A percentile compares a stretch with the other conserved stretches of the same genome.
Evolutionary conservation across 495 filamentous ascomycete species (phyloP).

Genomic region (Parachaetomium inaequale): DNA sequence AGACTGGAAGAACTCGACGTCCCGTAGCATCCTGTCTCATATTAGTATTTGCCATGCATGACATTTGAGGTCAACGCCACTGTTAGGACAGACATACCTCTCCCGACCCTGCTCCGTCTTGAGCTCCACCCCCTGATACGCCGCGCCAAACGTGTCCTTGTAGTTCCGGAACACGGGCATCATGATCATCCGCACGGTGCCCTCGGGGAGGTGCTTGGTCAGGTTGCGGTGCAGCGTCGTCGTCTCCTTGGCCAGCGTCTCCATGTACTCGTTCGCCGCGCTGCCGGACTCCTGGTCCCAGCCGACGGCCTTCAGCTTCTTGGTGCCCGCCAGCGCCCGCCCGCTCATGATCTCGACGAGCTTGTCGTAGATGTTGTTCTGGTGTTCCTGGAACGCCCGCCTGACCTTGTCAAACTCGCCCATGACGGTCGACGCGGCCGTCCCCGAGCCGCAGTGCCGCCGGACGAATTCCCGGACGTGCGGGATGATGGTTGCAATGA

Average conservation of each 20-base stretch:
- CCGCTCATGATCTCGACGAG: slow-evolving; percentile 92
- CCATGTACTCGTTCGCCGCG: slow-evolving; percentile 72
- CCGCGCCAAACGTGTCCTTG: slow-evolving; percentile 73
- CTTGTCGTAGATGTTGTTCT: slow-evolving; percentile 90
- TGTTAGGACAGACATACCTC: slow-evolving; percentile 61
- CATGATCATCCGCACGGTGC: slow-evolving; percentile 83
- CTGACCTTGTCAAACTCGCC: slow-evolving; percentile 92
- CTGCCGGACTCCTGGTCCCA: slow-evolving; percentile 57
- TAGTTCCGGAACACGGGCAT: slow-evolving; percentile 83
- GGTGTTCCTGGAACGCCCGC: slow-evolving; percentile 86
- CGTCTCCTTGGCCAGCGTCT: slow-evolving; percentile 85
- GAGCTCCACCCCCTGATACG: slow-evolving; percentile 64
- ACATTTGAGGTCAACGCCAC: neutral
- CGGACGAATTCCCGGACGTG: slow-evolving; percentile 89
- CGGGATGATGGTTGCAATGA: slow-evolving; percentile 81
- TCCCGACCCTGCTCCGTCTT: slow-evolving; percentile 63
- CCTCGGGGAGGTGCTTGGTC: slow-evolving; percentile 75
- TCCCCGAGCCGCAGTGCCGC: slow-evolving; percentile 61
- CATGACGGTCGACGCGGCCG: slow-evolving; percentile 52
- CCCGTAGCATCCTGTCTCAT: slow-evolving; percentile 65
- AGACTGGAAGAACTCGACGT: slow-evolving; percentile 71
- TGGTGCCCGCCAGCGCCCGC: slow-evolving; percentile 67
- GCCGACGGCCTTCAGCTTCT: slow-evolving; percentile 68
- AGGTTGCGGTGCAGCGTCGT: slow-evolving; percentile 82
- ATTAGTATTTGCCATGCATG: slow-evolving; percentile 18